Evolutionary conservation across 2,329 filamentous ascomycete species (phyloP).

Genomic region (Xylaria arbuscula): DNA sequence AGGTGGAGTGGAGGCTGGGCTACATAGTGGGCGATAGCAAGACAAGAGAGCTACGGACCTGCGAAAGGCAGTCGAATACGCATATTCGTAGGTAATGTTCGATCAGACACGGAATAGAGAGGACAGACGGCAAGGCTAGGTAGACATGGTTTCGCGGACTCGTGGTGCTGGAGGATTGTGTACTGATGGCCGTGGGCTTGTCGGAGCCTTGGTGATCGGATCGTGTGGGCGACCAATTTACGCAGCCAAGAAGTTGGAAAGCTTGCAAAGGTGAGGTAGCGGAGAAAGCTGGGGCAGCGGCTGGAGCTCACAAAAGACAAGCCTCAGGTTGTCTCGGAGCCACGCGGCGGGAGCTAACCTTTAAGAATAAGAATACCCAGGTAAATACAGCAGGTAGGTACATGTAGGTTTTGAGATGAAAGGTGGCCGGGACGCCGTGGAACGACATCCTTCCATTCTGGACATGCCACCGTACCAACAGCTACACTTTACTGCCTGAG

Average conservation of each 20-base stretch:
- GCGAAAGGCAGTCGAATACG: constrained; percentile 90
- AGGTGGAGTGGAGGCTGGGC: neutral
- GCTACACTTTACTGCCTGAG: too few relatives aligned
- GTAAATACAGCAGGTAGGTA: too few relatives aligned
- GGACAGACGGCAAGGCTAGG: constrained; percentile 29
- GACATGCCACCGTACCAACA: neutral
- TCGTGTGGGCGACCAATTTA: neutral
- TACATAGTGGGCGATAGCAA: constrained; percentile 3
- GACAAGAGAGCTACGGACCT: constrained; percentile 66
- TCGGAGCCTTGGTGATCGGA: neutral
- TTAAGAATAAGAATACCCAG: neutral
- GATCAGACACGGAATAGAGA: constrained; percentile 16
- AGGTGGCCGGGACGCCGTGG: constrained; percentile 21
- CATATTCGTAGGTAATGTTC: constrained; percentile 61
- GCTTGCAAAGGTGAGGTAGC: neutral
- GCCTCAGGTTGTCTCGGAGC: constrained; percentile 13
- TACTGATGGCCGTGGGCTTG: neutral
- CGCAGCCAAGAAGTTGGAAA: constrained; percentile 6
- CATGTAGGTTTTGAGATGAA: neutral
- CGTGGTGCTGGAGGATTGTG: constrained; percentile 1
- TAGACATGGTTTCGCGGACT: constrained; percentile 35
- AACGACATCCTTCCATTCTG: neutral
- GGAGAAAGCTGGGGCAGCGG: constrained; percentile 10
- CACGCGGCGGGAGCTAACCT: constrained; percentile 23
- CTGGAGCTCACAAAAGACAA: constrained; percentile 2